Evolutionary conservation across 2,329 filamentous ascomycete genomes (phyloP).

Genomic region (Xylaria hypoxylon): DNA sequence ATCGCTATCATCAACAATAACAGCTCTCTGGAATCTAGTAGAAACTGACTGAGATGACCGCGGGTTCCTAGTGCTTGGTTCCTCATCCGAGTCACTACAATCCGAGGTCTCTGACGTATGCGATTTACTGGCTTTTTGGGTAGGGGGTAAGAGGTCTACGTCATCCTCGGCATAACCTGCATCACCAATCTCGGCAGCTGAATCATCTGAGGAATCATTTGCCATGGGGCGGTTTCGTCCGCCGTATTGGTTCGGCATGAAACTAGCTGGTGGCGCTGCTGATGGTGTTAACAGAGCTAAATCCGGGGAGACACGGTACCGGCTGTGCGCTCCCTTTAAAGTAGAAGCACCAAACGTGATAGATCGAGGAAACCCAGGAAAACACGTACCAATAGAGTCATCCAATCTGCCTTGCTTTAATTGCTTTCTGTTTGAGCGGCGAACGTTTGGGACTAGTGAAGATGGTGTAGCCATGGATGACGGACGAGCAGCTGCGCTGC

Average conservation of each 20-base stretch:
- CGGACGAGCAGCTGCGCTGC: conserved; percentile 32
- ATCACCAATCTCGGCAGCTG: conserved; percentile 42
- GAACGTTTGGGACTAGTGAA: conserved; percentile 13
- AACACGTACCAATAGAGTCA: conserved; percentile 37
- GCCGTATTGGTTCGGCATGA: conserved; percentile 45
- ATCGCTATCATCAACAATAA: conserved; percentile 45
- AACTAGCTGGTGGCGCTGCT: conserved; percentile 41
- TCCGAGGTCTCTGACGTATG: conserved; percentile 7
- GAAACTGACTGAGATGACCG: conserved; percentile 51
- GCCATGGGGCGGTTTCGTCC: conserved; percentile 20
- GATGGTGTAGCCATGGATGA: conserved; percentile 21
- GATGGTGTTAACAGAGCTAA: conserved; percentile 25
- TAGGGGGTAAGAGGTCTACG: conserved; percentile 39
- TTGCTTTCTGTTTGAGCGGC: conserved; percentile 26
- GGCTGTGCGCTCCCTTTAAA: not conserved
- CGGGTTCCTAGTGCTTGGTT: conserved; percentile 18
- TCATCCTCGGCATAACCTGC: conserved; percentile 42
- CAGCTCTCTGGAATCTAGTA: conserved; percentile 44
- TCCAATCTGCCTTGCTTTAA: conserved; percentile 38
- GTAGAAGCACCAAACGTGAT: not conserved
- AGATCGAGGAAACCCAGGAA: not conserved
- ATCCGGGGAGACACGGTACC: not conserved
- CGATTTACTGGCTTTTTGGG: conserved; percentile 29
- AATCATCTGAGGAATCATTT: conserved; percentile 46
- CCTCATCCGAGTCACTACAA: conserved; percentile 29